Evolutionary conservation across 805 yeast species (phyloP).

Genomic region (Teunomyces kruisii): DNA sequence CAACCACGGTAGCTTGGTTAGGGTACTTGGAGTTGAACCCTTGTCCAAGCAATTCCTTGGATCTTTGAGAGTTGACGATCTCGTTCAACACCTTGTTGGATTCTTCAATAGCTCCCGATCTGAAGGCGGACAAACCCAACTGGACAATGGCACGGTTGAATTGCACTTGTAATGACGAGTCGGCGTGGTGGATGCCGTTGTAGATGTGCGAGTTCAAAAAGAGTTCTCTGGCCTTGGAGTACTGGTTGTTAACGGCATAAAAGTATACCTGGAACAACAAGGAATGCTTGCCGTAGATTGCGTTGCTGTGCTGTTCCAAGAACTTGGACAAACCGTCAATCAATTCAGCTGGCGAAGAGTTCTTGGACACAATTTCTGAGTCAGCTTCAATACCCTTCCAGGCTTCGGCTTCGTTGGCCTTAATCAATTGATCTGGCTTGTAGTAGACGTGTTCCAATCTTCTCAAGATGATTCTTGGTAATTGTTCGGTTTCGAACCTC

Average conservation of each 20-base stretch:
- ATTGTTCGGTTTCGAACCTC: conserved; percentile 49
- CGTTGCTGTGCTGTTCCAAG: conserved; percentile 65
- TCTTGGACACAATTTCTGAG: conserved; percentile 30
- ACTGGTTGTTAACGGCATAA: conserved; percentile 85
- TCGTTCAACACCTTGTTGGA: conserved; percentile 86
- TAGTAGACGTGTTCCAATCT: conserved; percentile 91
- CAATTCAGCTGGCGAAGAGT: conserved; percentile 43
- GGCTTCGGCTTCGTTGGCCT: conserved; percentile 67
- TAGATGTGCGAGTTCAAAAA: conserved; percentile 78
- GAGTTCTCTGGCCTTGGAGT: conserved; percentile 83
- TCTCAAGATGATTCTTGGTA: conserved; percentile 74
- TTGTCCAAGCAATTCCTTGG: conserved; percentile 93
- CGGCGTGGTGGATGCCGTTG: conserved; percentile 78
- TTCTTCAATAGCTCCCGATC: conserved; percentile 81
- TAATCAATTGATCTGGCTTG: conserved; percentile 78
- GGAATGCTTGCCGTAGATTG: conserved; percentile 76
- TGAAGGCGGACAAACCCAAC: conserved; percentile 93
- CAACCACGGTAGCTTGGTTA: conserved; percentile 55
- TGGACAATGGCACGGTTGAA: conserved; percentile 96
- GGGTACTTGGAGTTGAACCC: conserved; percentile 70
- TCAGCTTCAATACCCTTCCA: conserved; percentile 56
- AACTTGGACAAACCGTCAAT: conserved; percentile 64
- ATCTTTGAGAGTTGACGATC: conserved; percentile 79
- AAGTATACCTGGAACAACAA: conserved; percentile 84
- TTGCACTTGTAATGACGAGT: conserved; percentile 81